Conservation (phyloP, 208 protist genomes). For the Acanthamoeba culbertsoni region DNA sequence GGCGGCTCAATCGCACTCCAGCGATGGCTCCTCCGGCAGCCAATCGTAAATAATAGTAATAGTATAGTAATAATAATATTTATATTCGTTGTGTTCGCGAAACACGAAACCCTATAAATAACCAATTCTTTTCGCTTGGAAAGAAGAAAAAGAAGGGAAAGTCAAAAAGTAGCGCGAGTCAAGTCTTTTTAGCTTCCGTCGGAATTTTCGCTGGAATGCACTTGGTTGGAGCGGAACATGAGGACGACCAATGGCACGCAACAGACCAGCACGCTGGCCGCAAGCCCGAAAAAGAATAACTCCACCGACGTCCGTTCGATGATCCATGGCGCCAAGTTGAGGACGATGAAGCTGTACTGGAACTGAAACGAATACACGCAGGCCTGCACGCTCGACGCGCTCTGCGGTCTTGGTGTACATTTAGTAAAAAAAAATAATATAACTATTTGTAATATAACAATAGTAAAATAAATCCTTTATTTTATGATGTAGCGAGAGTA, state of each 20-base stretch:
- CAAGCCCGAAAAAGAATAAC: not conserved
- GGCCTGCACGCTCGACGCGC: constrained; percentile 11
- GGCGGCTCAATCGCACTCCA: too few species aligned
- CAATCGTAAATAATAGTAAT: too few species aligned
- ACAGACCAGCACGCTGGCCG: not conserved
- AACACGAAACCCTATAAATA: too few species aligned
- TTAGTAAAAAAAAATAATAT: not conserved
- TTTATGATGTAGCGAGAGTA: not conserved
- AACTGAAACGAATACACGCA: not conserved
- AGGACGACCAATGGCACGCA: not conserved
- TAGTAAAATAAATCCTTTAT: not conserved
- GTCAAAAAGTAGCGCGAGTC: too few species aligned
- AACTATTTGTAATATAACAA: not conserved
- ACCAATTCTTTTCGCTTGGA: too few species aligned
- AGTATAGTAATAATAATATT: too few species aligned
- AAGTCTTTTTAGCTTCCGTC: too few species aligned
- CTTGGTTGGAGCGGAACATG: not conserved
- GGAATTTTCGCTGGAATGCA: too few species aligned
- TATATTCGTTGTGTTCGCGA: too few species aligned
- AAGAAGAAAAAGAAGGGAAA: too few species aligned
- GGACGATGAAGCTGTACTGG: constrained; percentile 1
- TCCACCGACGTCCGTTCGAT: not conserved
- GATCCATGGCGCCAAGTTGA: not conserved
- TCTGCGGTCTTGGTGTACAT: not conserved
- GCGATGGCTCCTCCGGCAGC: too few species aligned